phyloP scores from a whole-genome alignment of 768 basidiomycete species.

The Lactarius akahatsu region DNA sequence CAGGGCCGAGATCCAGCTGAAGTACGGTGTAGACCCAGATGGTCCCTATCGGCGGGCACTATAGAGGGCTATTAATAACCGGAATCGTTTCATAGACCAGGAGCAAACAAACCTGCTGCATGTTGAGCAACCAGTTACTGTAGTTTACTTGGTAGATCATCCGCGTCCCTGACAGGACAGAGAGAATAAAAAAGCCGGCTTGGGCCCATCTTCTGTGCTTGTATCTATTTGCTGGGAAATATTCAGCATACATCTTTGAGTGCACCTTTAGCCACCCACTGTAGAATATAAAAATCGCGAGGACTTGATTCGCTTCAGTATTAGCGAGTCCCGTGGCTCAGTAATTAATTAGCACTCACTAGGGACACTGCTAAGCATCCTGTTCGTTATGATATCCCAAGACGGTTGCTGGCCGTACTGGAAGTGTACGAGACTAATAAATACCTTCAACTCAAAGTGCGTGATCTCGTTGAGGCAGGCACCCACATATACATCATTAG shows the following conservation, averaged over 20 bases:
- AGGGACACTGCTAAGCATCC: conserved; percentile 66
- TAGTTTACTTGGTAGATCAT: conserved; percentile 70
- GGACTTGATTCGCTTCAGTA: conserved; percentile 44
- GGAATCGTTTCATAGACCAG: background rate
- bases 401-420: conserved; percentile 70
- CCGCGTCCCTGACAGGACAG: conserved; percentile 56
- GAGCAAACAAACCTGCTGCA: conserved; percentile 59
- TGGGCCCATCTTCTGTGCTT: conserved; percentile 58
- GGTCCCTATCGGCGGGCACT: conserved; percentile 79
- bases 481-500: conserved; percentile 85
- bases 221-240: conserved; percentile 59
- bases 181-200: conserved; percentile 55
- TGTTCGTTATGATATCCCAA: conserved; percentile 48
- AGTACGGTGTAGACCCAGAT: conserved; percentile 76
- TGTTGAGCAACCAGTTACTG: conserved; percentile 68
- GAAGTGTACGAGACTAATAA: conserved; percentile 64
- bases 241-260: conserved; percentile 10
- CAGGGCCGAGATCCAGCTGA: conserved; percentile 64
- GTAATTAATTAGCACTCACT: conserved; percentile 46
- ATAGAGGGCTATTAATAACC: conserved; percentile 10
- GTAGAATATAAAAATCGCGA: conserved; percentile 75
- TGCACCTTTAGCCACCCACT: conserved; percentile 41
- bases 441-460: conserved; percentile 4
- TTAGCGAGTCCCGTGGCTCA: background rate
- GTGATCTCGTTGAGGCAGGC: background rate